Evolutionary conservation across 129 eudicot species (phyloP), one percentile per base, ranked within the genome.

Genomic region (Flaveria sonorensis): DNA sequence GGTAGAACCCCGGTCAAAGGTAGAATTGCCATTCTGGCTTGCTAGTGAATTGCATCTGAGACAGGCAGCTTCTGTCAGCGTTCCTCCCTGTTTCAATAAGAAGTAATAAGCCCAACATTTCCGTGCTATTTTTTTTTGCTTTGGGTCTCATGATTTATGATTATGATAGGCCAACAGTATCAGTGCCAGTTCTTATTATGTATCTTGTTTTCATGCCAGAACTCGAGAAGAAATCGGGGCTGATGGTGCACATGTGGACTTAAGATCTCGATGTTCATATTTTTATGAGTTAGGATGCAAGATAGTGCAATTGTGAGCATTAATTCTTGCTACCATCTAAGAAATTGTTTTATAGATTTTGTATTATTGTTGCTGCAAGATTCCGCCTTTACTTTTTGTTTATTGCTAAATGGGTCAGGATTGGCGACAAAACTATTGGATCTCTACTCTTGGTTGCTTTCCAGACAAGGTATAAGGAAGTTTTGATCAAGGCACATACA

Each of bases 141-240:
- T 71, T 40, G 6, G 10, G 36, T 24, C 21, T 53, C 6, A 45
- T 67, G 61, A 4, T 71, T 67, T 19, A 14, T 75, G 40, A 4
- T 70, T n/a, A 23, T 68, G 62, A 39, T 43, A 5, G 40, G 40
- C 40, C 40, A 36, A 36, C 7, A 36, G 40, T 36, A 36, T 36
- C 5, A 36, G 5, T 5, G 8, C 40, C 40, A 36, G 5, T 72
- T 73, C 13, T 24, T 16, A 12, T 71, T 43, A 57, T 62, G 36
- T 65, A 26, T 81, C 51, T 59, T 76, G 70, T 72, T 71, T 68
- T 36, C 40, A 36, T 36, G 57, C 68, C 78, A 90, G 93, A 79
- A 93, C 97, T 20, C 83, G 96, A 73, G 92, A 90, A 79, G 98
- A 93, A 85, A 89, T 93, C 74, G 96, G 86, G 45, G 97, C 97